phyloP scores from a whole-genome alignment of 495 filamentous ascomycete genomes.

The Penicillium subrubescens region DNA sequence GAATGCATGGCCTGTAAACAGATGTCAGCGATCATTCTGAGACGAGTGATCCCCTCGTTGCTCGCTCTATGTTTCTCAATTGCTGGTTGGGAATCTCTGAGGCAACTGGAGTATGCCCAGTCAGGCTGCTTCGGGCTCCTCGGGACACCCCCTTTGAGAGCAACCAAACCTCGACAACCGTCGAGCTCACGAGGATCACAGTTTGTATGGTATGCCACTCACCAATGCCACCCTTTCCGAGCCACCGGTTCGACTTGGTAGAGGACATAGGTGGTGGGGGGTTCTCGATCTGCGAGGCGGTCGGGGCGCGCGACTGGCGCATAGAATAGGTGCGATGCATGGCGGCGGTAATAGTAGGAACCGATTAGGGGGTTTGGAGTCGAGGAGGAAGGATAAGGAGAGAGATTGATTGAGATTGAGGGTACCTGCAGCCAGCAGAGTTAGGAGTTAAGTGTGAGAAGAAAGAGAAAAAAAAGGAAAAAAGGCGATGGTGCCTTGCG shows the following conservation, averaged over 20 bases:
- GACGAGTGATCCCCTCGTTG: not conserved
- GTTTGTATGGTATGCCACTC: constrained; percentile 37
- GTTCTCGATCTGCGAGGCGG: constrained; percentile 85
- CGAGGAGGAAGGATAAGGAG: constrained; percentile 1
- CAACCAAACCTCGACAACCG: not conserved
- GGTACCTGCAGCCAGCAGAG: constrained; percentile 25
- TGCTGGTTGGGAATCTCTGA: not conserved
- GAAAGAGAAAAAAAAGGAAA: constrained; percentile 22
- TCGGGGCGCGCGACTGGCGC: constrained; percentile 93
- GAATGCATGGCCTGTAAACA: constrained; percentile 80
- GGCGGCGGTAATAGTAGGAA: constrained; percentile 14
- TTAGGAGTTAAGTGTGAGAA: constrained; percentile 21
- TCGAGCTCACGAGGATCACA: not conserved
- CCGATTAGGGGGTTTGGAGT: constrained; percentile 1
- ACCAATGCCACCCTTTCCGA: constrained; percentile 86
- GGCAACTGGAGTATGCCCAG: constrained; percentile 10
- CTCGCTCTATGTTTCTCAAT: not conserved
- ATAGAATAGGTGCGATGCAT: constrained; percentile 99
- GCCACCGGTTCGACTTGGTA: constrained; percentile 86
- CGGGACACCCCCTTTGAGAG: not conserved
- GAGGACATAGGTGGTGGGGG: constrained; percentile 88
- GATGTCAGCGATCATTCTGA: constrained; percentile 22
- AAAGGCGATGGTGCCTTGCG: constrained; percentile 33
- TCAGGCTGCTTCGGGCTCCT: constrained; percentile 17
- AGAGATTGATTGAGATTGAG: not conserved